These are phyloP conservation scores for Xylaria sp. DNA, from an alignment of 2,329 filamentous ascomycete species.

Conservation along the genomic window DNA sequence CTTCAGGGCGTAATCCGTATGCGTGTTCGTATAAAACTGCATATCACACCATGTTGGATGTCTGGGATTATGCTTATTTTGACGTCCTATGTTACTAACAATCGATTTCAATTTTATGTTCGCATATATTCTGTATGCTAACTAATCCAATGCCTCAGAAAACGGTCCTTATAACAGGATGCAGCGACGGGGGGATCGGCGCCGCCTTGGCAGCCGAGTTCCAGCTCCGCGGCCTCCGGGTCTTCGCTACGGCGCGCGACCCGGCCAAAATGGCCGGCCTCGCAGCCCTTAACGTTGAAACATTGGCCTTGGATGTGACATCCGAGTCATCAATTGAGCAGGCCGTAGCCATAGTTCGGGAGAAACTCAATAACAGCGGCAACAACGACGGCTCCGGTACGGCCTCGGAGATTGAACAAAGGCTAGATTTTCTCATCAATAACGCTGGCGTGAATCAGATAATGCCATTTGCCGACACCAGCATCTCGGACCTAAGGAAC, in stretches of 20 bases:
- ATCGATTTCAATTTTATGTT: neutral
- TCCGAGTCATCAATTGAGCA: slow-evolving; percentile 42
- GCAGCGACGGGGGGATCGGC: slow-evolving; percentile 48
- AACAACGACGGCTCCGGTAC: neutral
- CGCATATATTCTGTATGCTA: neutral
- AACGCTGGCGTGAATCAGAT: slow-evolving; percentile 43
- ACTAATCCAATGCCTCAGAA: slow-evolving; percentile 35
- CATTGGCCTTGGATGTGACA: slow-evolving; percentile 47
- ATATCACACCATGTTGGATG: neutral
- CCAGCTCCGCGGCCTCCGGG: slow-evolving; percentile 43
- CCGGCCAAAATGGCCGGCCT: slow-evolving; percentile 41
- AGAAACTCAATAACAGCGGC: slow-evolving; percentile 13
- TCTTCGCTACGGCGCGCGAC: slow-evolving; percentile 49
- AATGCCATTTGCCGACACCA: slow-evolving; percentile 42
- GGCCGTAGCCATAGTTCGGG: slow-evolving; percentile 28
- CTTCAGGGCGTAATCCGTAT: neutral
- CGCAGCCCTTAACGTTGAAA: slow-evolving; percentile 40
- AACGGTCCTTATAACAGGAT: slow-evolving; percentile 49
- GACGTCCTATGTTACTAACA: neutral
- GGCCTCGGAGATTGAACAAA: slow-evolving; percentile 1
- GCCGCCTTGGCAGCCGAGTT: slow-evolving; percentile 48
- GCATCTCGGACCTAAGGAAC: slow-evolving; percentile 33
- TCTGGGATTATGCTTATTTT: neutral
- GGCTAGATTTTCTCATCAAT: slow-evolving; percentile 45
- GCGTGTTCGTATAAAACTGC: neutral